Evolutionary conservation across 257 asterid genomes (phyloP).

Genomic region (Salvia splendens): DNA sequence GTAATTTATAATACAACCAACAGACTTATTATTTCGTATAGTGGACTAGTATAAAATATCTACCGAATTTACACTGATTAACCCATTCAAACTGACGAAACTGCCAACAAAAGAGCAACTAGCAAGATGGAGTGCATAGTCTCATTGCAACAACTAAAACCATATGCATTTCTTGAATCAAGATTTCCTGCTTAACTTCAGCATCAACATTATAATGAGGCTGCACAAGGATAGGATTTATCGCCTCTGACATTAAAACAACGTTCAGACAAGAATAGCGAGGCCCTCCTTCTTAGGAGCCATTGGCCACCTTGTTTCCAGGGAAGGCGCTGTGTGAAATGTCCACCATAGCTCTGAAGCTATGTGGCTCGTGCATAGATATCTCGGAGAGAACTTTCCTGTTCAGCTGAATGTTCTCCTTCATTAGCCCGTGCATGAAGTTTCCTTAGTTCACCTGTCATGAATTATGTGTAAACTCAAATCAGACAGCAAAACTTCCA

Average conservation of each 20-base stretch:
- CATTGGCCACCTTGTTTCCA: slow-evolving; percentile 53
- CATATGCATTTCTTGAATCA: neutral
- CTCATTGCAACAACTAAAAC: neutral
- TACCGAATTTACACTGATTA: too few species aligned
- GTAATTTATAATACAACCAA: too few species aligned
- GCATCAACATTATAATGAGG: neutral
- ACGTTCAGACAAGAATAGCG: slow-evolving; percentile 54
- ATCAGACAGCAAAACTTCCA: neutral
- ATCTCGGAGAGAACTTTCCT: slow-evolving; percentile 72
- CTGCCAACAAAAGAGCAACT: too few species aligned
- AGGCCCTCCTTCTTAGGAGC: slow-evolving; percentile 74
- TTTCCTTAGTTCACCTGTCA: slow-evolving; percentile 79
- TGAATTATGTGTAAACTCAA: slow-evolving; percentile 2
- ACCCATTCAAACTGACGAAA: too few species aligned
- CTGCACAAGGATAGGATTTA: neutral
- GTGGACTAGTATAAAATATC: too few species aligned
- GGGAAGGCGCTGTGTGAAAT: slow-evolving; percentile 74
- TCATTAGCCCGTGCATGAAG: slow-evolving; percentile 85
- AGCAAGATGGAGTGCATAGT: too few species aligned
- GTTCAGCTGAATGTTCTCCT: slow-evolving; percentile 89
- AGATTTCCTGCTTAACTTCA: slow-evolving; percentile 10
- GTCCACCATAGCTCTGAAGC: slow-evolving; percentile 92
- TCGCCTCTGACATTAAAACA: neutral
- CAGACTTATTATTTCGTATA: too few species aligned
- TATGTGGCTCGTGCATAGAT: slow-evolving; percentile 83